Evolutionary conservation across 805 yeast species (phyloP).

Genomic region (Ogataea chonburiensis): DNA sequence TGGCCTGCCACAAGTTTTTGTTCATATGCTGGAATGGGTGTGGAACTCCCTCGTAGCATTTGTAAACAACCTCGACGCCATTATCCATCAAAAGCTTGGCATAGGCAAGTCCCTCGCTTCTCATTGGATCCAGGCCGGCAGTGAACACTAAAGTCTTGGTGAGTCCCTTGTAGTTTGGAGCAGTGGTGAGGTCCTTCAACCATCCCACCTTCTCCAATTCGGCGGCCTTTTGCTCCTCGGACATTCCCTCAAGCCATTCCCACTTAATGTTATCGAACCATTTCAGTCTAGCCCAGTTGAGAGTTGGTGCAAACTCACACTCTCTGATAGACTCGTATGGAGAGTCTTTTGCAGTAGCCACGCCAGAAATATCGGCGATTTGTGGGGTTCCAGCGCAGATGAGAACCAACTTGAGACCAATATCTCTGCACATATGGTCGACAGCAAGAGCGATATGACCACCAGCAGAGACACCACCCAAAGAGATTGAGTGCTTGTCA

Average conservation of each 20-base stretch:
- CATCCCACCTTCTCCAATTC: constrained; percentile 31
- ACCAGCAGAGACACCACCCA: constrained; percentile 29
- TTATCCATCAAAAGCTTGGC: constrained; percentile 28
- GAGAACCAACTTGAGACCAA: constrained; percentile 24
- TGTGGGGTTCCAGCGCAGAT: constrained; percentile 36
- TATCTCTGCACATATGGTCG: constrained; percentile 31
- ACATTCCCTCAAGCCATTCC: constrained; percentile 22
- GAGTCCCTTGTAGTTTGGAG: constrained; percentile 29
- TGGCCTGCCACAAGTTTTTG: constrained; percentile 32
- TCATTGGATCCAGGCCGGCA: constrained; percentile 36
- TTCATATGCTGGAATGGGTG: constrained; percentile 38
- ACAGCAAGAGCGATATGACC: constrained; percentile 31
- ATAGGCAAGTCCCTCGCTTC: constrained; percentile 35
- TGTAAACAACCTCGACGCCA: constrained; percentile 31
- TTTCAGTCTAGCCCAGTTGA: constrained; percentile 33
- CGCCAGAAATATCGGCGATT: constrained; percentile 31
- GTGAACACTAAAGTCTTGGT: constrained; percentile 33
- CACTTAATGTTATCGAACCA: constrained; percentile 34
- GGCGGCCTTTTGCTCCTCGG: constrained; percentile 17
- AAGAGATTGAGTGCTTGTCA: constrained; percentile 25
- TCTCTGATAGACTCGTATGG: constrained; percentile 29
- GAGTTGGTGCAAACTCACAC: constrained; percentile 35
- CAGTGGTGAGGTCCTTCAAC: constrained; percentile 30
- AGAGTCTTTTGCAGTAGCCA: constrained; percentile 27
- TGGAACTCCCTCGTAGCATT: constrained; percentile 34